Percentiles rank a stretch among this genome's conserved stretches.
These are phyloP conservation scores for Actinomortierella wolfii DNA, from an alignment of 371 early-diverging fungal genomes.

Conservation along the genomic window DNA sequence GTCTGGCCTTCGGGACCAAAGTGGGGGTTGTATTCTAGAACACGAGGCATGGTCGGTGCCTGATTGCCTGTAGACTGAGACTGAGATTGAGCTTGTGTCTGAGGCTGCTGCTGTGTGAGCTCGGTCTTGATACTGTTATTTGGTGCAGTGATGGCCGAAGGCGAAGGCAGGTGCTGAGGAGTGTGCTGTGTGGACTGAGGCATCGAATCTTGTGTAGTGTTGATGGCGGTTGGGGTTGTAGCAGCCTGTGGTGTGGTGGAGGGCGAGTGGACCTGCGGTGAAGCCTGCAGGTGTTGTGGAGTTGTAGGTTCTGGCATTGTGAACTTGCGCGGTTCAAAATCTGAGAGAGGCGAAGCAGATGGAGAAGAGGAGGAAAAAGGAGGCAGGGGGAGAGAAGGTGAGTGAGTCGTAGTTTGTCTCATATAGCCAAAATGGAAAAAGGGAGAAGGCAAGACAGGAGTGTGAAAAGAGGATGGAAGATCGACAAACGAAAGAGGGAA, in stretches of 20 bases:
- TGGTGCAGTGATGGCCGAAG: no score
- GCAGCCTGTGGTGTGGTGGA: no score
- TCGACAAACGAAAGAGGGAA: background rate
- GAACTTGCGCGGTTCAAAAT: conserved; percentile 43
- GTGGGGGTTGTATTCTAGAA: conserved; percentile 39
- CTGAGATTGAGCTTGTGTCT: background rate
- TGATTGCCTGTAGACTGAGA: conserved; percentile 11
- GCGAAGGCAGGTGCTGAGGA: no score
- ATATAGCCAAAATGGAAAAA: no score
- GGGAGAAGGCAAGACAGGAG: no score
- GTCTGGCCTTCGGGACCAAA: conserved; percentile 45
- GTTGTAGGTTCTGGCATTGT: conserved; percentile 17
- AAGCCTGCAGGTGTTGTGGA: conserved; percentile 4
- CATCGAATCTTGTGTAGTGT: no score
- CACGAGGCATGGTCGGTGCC: conserved; percentile 17
- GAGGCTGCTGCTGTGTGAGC: no score
- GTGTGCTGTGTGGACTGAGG: no score
- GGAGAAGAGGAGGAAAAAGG: conserved; percentile 4
- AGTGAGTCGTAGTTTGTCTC: no score
- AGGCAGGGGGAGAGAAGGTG: background rate
- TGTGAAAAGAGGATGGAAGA: background rate
- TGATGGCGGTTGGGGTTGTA: no score
- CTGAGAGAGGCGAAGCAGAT: conserved; percentile 6
- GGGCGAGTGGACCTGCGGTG: no score
- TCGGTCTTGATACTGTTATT: no score